A percentile compares a stretch with the other conserved stretches of the same genome.
Conservation (phyloP, 2,329 filamentous ascomycete genomes). For the Penicillium sp. region DNA sequence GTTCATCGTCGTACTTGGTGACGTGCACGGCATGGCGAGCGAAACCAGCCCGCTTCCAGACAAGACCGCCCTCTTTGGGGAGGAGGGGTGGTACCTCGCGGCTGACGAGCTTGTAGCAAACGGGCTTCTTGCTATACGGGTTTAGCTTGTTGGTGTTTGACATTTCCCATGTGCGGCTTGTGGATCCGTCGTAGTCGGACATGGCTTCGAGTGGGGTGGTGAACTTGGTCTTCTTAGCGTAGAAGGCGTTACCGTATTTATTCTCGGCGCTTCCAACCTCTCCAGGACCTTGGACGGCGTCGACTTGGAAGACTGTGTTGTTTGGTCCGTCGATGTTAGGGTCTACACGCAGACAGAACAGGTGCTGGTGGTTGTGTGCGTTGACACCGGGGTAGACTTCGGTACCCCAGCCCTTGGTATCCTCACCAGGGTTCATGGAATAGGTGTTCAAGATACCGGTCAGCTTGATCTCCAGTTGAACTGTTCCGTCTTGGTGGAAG, state of each 20-base stretch:
- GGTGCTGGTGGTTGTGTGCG: conserved; percentile 91
- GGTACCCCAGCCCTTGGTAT: conserved; percentile 81
- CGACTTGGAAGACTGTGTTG: conserved; percentile 81
- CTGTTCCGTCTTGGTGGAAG: conserved; percentile 85
- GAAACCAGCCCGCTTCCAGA: conserved; percentile 87
- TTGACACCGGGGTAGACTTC: conserved; percentile 89
- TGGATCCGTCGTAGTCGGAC: conserved; percentile 76
- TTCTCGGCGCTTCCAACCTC: conserved; percentile 78
- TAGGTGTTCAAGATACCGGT: conserved; percentile 94
- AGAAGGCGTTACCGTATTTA: conserved; percentile 85
- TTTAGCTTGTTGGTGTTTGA: conserved; percentile 78
- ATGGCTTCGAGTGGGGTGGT: conserved; percentile 62
- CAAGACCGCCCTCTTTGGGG: conserved; percentile 73
- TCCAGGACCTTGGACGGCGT: conserved; percentile 64
- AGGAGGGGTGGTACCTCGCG: conserved; percentile 73
- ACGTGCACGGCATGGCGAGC: conserved; percentile 83
- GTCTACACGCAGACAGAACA: conserved; percentile 86
- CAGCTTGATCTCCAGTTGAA: conserved; percentile 86
- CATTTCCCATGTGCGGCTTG: conserved; percentile 84
- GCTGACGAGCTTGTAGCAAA: conserved; percentile 83
- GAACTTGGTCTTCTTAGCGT: conserved; percentile 75
- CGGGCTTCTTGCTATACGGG: conserved; percentile 77
- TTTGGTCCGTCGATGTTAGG: conserved; percentile 78
- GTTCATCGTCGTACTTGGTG: conserved; percentile 75
- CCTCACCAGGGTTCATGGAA: conserved; percentile 70